Base-by-base conservation (phyloP, 441 rosid genomes). In the Dalechampia spathulata region DNA sequence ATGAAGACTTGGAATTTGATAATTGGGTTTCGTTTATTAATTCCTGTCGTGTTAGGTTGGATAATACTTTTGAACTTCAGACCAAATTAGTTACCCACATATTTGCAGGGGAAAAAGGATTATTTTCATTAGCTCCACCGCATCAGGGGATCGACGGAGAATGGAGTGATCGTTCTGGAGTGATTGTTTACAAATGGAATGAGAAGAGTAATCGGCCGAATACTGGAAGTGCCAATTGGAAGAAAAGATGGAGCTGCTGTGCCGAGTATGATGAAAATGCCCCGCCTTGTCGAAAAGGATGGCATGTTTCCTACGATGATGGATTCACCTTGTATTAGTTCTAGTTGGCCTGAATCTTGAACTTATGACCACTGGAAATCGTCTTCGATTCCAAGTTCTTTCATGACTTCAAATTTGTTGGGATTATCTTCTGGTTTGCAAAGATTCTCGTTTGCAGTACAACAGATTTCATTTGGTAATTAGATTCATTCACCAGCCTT, bases 121-220 rank as follows among this genome's bases (percentile, higher is more conserved):
- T 81, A 38, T 68, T 72, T 60, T 62, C 83, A n/a, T 53, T 74
- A 56, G 77, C 83, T 45, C 83, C 82, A 4, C 83, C 82, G 7
- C 83, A 81, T 62, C 83, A 78, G 43, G 83, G 87, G 60, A 72
- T 81, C 16, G 87, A 78, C 46, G 80, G 80, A 2, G 83, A 72
- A 64, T 76, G 83, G 87, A 74, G 52, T 9, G 80, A 81, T 52
- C 21, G 57, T 2, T 78, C 79, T 11, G 86, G 81, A 13, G 78
- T 81, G 8, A 78, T 78, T 2, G 86, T 75, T 16, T 75, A 78
- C 52, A 72, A 67, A 62, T 74, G 82, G 87, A 82, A 78, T 46
- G 82, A 81, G 17, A 67, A 66, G 70, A 39, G 50, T 1, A 55
- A 75, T 1, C 64, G 80, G 42, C 87, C 80, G 7, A 72, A 76